Evolutionary conservation across 345 rosid genomes (phyloP).

Genomic region (Ailanthus altissimus): DNA sequence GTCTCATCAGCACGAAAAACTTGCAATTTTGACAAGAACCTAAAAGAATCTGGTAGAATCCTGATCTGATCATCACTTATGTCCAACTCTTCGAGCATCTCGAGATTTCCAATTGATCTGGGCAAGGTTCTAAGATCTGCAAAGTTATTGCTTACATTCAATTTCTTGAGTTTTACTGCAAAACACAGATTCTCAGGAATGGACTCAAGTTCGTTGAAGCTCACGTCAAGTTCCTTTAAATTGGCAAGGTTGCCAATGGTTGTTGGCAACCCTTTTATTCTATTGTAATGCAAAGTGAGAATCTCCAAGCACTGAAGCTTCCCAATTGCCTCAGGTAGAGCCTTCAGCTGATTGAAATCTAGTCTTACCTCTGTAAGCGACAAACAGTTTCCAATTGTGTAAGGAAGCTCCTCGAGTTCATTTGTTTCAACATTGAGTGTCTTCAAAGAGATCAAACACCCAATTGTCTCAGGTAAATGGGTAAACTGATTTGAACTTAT

Average conservation of each 20-base stretch:
- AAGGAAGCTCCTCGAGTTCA: slow-evolving; percentile 62
- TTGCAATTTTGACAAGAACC: slow-evolving; percentile 49
- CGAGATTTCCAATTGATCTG: slow-evolving; percentile 61
- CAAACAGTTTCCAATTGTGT: slow-evolving; percentile 56
- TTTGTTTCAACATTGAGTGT: slow-evolving; percentile 52
- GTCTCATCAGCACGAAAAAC: slow-evolving; percentile 56
- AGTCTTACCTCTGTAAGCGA: slow-evolving; percentile 51
- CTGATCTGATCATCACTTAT: slow-evolving; percentile 64
- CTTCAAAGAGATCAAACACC: slow-evolving; percentile 48
- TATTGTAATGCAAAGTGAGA: slow-evolving; percentile 59
- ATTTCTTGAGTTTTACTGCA: slow-evolving; percentile 45
- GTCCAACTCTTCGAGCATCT: slow-evolving; percentile 72
- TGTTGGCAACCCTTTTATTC: slow-evolving; percentile 62
- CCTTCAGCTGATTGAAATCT: slow-evolving; percentile 64
- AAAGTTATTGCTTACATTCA: slow-evolving; percentile 63
- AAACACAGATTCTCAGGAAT: slow-evolving; percentile 61
- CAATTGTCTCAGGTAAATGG: slow-evolving; percentile 49
- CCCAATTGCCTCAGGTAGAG: slow-evolving; percentile 70
- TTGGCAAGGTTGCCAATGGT: slow-evolving; percentile 51
- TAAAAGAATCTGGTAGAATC: slow-evolving; percentile 53
- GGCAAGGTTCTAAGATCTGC: slow-evolving; percentile 68
- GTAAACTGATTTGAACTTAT: slow-evolving; percentile 54
- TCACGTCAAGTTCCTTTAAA: slow-evolving; percentile 61
- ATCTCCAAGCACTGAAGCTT: slow-evolving; percentile 51
- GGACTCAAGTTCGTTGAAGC: slow-evolving; percentile 65